Percentiles rank a stretch among this genome's conserved stretches.
Conservation (phyloP, 2,329 filamentous ascomycete genomes). For the Dothiorella sarmentorum region DNA sequence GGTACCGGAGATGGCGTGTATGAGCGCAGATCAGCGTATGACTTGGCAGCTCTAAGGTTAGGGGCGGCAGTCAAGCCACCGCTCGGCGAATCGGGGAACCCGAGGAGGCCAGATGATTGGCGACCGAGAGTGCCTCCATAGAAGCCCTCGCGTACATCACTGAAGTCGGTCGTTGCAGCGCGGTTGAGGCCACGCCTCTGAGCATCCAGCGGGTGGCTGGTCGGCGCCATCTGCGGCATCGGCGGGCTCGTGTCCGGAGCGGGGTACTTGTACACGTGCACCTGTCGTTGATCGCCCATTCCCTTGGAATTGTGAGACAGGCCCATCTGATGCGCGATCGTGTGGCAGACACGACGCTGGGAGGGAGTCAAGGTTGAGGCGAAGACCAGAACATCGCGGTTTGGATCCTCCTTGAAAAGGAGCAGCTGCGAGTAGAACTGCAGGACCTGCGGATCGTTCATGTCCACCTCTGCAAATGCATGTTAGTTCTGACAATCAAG, state of each 20-base stretch:
- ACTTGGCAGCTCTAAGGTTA: slow-evolving; percentile 89
- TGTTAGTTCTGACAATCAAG: slow-evolving; percentile 22
- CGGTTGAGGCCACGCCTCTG: slow-evolving; percentile 83
- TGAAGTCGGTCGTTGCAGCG: slow-evolving; percentile 96
- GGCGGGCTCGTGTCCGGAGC: slow-evolving; percentile 60
- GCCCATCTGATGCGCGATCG: slow-evolving; percentile 90
- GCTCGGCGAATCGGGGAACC: slow-evolving; percentile 69
- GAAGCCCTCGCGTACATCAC: slow-evolving; percentile 70
- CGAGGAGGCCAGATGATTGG: slow-evolving; percentile 76
- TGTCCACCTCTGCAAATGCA: slow-evolving; percentile 64
- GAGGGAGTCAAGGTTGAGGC: slow-evolving; percentile 74
- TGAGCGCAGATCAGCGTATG: slow-evolving; percentile 90
- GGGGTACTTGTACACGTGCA: slow-evolving; percentile 77
- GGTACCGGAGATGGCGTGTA: slow-evolving; percentile 92
- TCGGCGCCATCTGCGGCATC: slow-evolving; percentile 55
- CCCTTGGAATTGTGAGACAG: slow-evolving; percentile 89
- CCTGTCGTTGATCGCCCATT: slow-evolving; percentile 79
- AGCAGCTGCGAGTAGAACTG: slow-evolving; percentile 87
- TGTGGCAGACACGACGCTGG: slow-evolving; percentile 87
- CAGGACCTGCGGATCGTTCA: slow-evolving; percentile 86
- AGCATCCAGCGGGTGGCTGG: slow-evolving; percentile 66
- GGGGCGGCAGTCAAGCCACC: slow-evolving; percentile 63
- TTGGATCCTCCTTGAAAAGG: slow-evolving; percentile 78
- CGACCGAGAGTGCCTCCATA: slow-evolving; percentile 75
- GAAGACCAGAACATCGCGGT: slow-evolving; percentile 79